Evolutionary conservation across 176 grass and related monocot species (phyloP).

Genomic region (Hordeum marinum): DNA sequence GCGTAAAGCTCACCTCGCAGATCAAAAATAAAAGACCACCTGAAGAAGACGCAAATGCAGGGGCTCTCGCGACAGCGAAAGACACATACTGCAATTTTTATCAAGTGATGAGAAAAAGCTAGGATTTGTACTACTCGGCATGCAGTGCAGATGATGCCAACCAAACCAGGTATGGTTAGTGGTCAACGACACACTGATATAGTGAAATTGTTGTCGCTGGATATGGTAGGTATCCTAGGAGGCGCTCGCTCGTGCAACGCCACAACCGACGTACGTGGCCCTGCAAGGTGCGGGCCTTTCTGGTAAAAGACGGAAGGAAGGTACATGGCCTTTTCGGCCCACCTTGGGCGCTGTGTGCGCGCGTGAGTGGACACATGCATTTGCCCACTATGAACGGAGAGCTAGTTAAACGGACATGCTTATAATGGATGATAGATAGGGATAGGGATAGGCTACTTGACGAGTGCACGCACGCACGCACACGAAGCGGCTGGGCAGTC

Average conservation of each 20-base stretch:
- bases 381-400: background rate
- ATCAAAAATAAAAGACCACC: background rate
- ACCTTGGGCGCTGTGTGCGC: background rate
- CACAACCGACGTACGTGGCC: constrained; percentile 10
- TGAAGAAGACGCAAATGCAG: constrained; percentile 13
- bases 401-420: background rate
- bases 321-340: constrained; percentile 2
- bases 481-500: background rate
- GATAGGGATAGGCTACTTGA: background rate
- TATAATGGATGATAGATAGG: background rate
- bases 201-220: background rate
- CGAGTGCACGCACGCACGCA: background rate
- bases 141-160: background rate
- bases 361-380: constrained; percentile 12
- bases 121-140: background rate
- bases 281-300: constrained; percentile 11
- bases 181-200: constrained; percentile 22
- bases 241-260: constrained; percentile 10
- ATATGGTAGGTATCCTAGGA: constrained; percentile 9
- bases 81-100: background rate
- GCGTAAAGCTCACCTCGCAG: background rate
- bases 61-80: constrained; percentile 29
- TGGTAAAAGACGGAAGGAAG: background rate
- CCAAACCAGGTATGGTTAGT: background rate
- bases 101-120: background rate